These are phyloP conservation scores for Fragaria ananassa DNA, from an alignment of 306 rosid species.

Conservation along the genomic window DNA sequence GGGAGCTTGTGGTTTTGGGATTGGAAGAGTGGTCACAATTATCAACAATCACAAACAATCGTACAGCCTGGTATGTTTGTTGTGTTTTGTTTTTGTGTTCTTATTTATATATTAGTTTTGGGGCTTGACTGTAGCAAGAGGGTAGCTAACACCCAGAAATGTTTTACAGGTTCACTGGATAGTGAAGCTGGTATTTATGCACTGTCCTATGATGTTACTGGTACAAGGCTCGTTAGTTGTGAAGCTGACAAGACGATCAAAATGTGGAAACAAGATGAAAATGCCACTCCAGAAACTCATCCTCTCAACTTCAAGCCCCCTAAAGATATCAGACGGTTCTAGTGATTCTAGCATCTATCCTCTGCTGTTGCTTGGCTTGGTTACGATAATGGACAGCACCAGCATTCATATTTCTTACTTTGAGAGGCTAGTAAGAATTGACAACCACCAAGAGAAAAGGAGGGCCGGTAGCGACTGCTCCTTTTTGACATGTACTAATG, in stretches of 20 bases:
- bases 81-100: neutral
- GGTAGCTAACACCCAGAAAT: neutral
- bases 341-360: slow-evolving; percentile 42
- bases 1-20: slow-evolving; percentile 99
- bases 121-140: neutral
- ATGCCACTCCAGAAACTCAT: slow-evolving; percentile 86
- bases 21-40: slow-evolving; percentile 98
- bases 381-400: neutral
- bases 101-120: neutral
- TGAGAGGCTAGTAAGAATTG: neutral
- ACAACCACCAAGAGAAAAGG: neutral
- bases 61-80: slow-evolving; percentile 82
- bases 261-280: slow-evolving; percentile 98
- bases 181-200: slow-evolving; percentile 98
- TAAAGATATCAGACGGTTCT: slow-evolving; percentile 77
- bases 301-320: slow-evolving; percentile 92
- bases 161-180: slow-evolving; percentile 76
- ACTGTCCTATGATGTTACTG: slow-evolving; percentile 65
- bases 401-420: neutral
- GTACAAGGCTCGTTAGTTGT: slow-evolving; percentile 78
- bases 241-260: slow-evolving; percentile 98
- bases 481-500: neutral
- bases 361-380: neutral
- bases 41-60: slow-evolving; percentile 89
- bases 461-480: neutral